phyloP scores from a whole-genome alignment of 2,329 filamentous ascomycete species.

The Beauveria varroae region DNA sequence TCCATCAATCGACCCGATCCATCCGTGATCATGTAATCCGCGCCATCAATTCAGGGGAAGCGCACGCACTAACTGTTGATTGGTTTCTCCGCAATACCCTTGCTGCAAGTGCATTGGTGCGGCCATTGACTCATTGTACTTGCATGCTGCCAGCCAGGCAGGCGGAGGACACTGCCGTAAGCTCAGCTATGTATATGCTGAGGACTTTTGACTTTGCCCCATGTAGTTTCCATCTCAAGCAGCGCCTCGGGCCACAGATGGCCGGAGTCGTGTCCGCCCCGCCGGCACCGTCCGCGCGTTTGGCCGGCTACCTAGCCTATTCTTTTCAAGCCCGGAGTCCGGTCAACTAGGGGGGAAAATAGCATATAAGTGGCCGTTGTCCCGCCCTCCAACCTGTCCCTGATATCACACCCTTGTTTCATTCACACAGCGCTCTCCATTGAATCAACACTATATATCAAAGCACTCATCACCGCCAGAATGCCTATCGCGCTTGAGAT shows the following conservation, averaged over 20 bases:
- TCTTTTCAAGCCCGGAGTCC: neutral
- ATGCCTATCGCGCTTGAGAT: slow-evolving; percentile 39
- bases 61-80: neutral
- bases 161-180: neutral
- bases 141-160: too few relatives aligned
- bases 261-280: neutral
- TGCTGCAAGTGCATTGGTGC: neutral
- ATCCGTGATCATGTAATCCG: neutral
- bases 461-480: slow-evolving; percentile 15
- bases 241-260: neutral
- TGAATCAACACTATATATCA: neutral
- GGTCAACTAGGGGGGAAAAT: neutral
- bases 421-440: neutral
- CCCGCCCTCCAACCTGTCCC: neutral
- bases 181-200: neutral
- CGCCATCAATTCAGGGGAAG: neutral
- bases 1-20: neutral
- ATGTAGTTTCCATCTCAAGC: neutral
- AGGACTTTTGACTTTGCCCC: neutral
- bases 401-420: neutral
- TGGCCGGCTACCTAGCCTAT: neutral
- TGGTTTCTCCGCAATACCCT: neutral
- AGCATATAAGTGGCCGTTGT: neutral
- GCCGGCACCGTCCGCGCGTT: neutral
- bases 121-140: too few relatives aligned